Base-by-base conservation (phyloP, 1,284 basidiomycete genomes). In the Cutaneotrichosporon sp. region DNA sequence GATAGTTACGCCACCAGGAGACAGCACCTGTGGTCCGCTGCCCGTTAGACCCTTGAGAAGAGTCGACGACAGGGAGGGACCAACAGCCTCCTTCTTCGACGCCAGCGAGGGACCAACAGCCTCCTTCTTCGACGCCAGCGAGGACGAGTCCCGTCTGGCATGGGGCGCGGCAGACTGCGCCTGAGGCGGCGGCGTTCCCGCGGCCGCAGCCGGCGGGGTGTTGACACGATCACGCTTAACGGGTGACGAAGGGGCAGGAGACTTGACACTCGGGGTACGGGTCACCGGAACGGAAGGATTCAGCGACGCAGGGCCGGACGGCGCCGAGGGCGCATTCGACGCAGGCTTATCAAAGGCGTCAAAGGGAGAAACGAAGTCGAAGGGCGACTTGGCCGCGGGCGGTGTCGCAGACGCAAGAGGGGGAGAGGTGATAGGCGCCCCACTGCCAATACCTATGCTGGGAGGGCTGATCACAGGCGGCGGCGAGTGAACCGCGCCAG, bases 281-380 rank as follows among this genome's bases (percentile, higher is more conserved):
- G 24, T 16, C 12, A 33, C 7, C 12, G 32, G 19, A 7, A 24
- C 32, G 2, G 45, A 34, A 6, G 32, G 29, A 14, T 10, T 22
- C 22, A 33, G 17, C 17, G 38, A 41, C 6, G 12, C 38, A 16
- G 22, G 38, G 22, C 22, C 22, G 22, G 38, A 41, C 38, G 22
- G 38, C 20, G 38, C 16, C 14, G 11, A 16, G 10, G 38, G n/a
- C 4, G 38, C 9, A 41, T 14, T 9, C 9, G 29, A 11, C 17
- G 27, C 11, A 16, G 37, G 37, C 46, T 41, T 47, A 3, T 66
- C 65, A 49, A 72, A 71, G 3, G 57, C 69, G 37, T 70, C 69
- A 41, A 72, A 72, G 4, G 71, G 71, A 3, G 68, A 71, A 35
- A 71, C 67, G 49, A 72, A 72, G 47, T 68, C 65, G 55, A 72